Evolutionary conservation across 768 basidiomycete genomes (phyloP), one percentile per base, ranked within the genome.

Genomic region (Botryobasidium botryosum): DNA sequence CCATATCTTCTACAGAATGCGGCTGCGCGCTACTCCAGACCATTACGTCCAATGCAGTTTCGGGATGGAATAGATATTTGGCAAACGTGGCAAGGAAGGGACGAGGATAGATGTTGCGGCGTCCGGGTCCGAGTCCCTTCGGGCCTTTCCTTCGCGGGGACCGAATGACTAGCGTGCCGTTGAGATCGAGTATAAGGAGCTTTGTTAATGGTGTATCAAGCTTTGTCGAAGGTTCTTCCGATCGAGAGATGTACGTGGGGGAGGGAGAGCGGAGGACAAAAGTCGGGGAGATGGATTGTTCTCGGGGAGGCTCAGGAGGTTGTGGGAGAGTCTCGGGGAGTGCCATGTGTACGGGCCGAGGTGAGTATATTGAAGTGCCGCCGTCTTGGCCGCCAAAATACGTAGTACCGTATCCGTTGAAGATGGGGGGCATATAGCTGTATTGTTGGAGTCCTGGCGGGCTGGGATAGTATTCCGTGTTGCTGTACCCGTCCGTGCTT

Each of bases 11-110:
- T 6, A 85, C 84, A 55, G 72, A 83, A 40, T 77, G 76, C 2
- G 83, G 81, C 55, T 85, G 81, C 3, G 85, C 85, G 2, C 79
- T 82, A 55, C 79, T 82, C 85, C 85, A 90, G 3, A 90, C 71
- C 79, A 87, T 87, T 3, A 79, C 75, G 47, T 85, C 80, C 17
- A 86, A 66, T 79, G 81, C 84, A n/a, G 76, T 82, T 15, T 63
- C 51, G 0, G 68, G 61, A 40, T 75, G 72, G 51, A 83, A 75
- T 2, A 85, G 59, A 54, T 79, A 86, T 2, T 66, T 57, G 3
- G 66, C 55, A 52, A 86, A 80, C 1, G 76, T 58, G 4, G 59
- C 46, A 52, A 85, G 64, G 57, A 77, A 87, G 0, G 83, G 79
- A 13, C 83, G 67, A 2, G 70, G 72, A 51, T 80, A 62, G 5